phyloP scores from a whole-genome alignment of 768 basidiomycete species.

The Phylloporus arenicola region DNA sequence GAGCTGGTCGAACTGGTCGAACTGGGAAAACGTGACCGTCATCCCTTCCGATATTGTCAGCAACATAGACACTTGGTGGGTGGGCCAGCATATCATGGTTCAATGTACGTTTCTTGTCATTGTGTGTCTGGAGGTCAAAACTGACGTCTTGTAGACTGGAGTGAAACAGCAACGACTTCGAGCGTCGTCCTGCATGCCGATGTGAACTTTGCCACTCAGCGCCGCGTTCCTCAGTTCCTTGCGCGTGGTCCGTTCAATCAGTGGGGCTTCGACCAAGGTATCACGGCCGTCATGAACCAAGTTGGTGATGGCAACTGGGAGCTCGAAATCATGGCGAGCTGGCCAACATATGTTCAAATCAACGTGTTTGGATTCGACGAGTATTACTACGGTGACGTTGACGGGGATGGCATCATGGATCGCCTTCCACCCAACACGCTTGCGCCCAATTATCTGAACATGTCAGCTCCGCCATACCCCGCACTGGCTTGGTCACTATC shows the following conservation, averaged over 20 bases:
- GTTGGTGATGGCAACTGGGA: conserved; percentile 69
- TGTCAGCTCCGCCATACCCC: conserved; percentile 84
- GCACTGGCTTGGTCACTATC: conserved; percentile 84
- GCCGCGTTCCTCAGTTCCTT: conserved; percentile 83
- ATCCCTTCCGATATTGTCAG: conserved; percentile 58
- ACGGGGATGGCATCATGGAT: conserved; percentile 83
- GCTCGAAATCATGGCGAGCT: conserved; percentile 81
- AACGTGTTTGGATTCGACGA: conserved; percentile 90
- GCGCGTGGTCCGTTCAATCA: conserved; percentile 86
- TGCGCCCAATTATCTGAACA: conserved; percentile 84
- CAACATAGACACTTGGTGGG: conserved; percentile 55
- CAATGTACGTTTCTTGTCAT: conserved; percentile 56
- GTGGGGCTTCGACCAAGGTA: conserved; percentile 89
- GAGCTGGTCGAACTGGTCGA: conserved; percentile 77
- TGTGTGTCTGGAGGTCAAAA: not conserved
- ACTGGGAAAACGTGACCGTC: conserved; percentile 69
- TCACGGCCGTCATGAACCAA: conserved; percentile 62
- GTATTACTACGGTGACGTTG: conserved; percentile 88
- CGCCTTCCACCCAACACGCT: conserved; percentile 85
- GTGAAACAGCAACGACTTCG: conserved; percentile 53
- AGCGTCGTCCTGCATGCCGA: conserved; percentile 77
- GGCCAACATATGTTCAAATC: conserved; percentile 87
- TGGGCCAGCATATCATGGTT: conserved; percentile 78
- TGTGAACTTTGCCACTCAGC: conserved; percentile 47
- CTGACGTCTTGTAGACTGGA: conserved; percentile 60